These are phyloP conservation scores for Aristolochia fimbriata DNA, from an alignment of 164 flowering plant species.

Conservation along the genomic window DNA sequence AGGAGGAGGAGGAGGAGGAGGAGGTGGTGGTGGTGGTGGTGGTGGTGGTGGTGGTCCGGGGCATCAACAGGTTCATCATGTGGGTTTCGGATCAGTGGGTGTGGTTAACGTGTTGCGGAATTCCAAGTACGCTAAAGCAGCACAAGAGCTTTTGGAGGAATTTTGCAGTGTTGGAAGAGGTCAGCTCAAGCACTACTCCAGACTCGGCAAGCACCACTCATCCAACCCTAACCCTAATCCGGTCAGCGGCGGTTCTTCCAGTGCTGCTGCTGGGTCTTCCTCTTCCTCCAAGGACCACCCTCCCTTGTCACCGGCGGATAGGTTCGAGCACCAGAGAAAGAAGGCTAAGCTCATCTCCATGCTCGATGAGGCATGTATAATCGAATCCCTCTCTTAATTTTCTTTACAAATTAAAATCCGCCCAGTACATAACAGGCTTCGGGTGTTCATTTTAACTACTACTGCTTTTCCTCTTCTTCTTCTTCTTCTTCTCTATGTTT, in stretches of 20 bases:
- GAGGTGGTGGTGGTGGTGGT: too few relatives aligned
- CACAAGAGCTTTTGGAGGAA: slow-evolving; percentile 81
- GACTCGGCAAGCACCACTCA: slow-evolving; percentile 13
- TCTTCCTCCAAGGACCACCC: slow-evolving; percentile 50
- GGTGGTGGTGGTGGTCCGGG: slow-evolving; percentile 17
- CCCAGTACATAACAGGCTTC: too few relatives aligned
- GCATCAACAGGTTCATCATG: slow-evolving; percentile 31
- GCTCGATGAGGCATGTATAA: slow-evolving; percentile 89
- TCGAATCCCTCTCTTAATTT: slow-evolving; percentile 10
- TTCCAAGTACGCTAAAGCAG: slow-evolving; percentile 65
- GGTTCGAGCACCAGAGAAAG: slow-evolving; percentile 82
- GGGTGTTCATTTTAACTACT: too few relatives aligned
- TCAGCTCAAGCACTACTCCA: slow-evolving; percentile 22
- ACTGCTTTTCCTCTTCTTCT: slow-evolving; percentile 2
- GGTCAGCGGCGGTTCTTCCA: slow-evolving; percentile 7
- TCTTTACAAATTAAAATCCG: not conserved
- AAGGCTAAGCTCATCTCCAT: slow-evolving; percentile 83
- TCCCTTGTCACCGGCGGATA: slow-evolving; percentile 63
- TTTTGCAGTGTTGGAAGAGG: slow-evolving; percentile 90
- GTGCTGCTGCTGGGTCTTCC: slow-evolving; percentile 30
- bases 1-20: too few relatives aligned
- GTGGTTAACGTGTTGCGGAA: slow-evolving; percentile 45
- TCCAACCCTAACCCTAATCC: slow-evolving; percentile 41
- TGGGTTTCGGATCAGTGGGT: slow-evolving; percentile 37
- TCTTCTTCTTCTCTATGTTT: slow-evolving; percentile 3